phyloP scores from a whole-genome alignment of 202 grass and related monocot genomes.

The Setaria italica region DNA sequence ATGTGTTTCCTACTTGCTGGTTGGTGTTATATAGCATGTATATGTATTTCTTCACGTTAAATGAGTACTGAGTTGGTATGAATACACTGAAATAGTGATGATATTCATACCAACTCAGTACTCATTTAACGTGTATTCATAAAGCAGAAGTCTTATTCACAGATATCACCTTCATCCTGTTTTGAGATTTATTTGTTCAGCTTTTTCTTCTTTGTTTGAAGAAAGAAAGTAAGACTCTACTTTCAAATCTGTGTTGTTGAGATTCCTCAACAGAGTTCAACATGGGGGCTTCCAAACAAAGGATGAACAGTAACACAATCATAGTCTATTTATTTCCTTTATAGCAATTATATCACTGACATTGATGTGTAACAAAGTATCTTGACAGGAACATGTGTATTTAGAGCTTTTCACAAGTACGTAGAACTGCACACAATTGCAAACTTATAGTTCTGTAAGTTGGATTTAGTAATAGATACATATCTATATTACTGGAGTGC shows the following conservation, averaged over 20 bases:
- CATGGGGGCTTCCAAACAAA: constrained; percentile 31
- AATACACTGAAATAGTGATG: constrained; percentile 31
- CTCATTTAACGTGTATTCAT: too few species aligned
- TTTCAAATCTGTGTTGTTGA: constrained; percentile 25
- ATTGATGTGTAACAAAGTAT: constrained; percentile 65
- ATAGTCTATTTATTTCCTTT: constrained; percentile 63
- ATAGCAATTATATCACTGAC: constrained; percentile 56
- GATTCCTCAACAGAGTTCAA: constrained; percentile 31
- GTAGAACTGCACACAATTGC: constrained; percentile 64
- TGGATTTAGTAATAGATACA: constrained; percentile 54
- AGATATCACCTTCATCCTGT: constrained; percentile 51
- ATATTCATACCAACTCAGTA: not conserved
- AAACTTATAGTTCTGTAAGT: constrained; percentile 55
- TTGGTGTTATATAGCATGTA: constrained; percentile 41
- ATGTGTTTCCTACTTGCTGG: constrained; percentile 34
- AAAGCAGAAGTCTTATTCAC: constrained; percentile 26
- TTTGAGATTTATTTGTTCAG: constrained; percentile 41
- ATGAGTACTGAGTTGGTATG: constrained; percentile 19
- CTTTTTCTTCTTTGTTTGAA: constrained; percentile 1
- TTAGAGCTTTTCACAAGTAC: constrained; percentile 58
- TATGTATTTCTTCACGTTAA: constrained; percentile 44
- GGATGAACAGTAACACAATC: constrained; percentile 36
- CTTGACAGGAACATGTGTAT: constrained; percentile 45
- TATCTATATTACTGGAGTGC: constrained; percentile 58
- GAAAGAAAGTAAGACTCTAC: not conserved